phyloP scores from a whole-genome alignment of 176 grass and related monocot genomes.

The Alloteropsis semialata region DNA sequence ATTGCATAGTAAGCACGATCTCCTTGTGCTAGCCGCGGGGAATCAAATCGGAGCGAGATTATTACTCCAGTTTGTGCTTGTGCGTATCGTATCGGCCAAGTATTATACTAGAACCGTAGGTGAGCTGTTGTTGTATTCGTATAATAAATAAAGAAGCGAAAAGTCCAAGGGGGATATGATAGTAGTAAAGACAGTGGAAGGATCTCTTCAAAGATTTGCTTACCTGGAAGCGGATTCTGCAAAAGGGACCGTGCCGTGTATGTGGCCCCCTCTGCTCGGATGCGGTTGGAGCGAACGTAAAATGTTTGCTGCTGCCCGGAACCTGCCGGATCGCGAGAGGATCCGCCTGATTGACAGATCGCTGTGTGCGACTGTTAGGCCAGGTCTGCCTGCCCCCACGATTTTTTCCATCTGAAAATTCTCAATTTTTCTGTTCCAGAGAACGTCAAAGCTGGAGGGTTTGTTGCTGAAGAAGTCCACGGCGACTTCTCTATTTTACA shows the following conservation, averaged over 20 bases:
- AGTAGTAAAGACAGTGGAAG: conserved; percentile 22
- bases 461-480: not conserved
- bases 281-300: too few species aligned
- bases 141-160: too few species aligned
- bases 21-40: not conserved
- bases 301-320: not conserved
- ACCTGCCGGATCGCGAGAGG: conserved; percentile 19
- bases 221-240: conserved; percentile 45
- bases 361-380: not conserved
- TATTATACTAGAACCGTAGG: conserved; percentile 1
- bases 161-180: conserved; percentile 40
- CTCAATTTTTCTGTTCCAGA: not conserved
- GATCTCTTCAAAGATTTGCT: conserved; percentile 46
- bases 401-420: not conserved
- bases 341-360: conserved; percentile 1
- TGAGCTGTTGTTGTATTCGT: conserved; percentile 29
- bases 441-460: not conserved
- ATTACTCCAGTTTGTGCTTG: not conserved
- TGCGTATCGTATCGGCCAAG: not conserved
- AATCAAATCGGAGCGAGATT: not conserved
- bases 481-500: not conserved
- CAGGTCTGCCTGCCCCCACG: too few species aligned
- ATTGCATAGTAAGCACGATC: conserved; percentile 7
- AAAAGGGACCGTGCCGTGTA: conserved; percentile 12
- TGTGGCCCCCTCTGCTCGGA: too few species aligned